These are phyloP conservation scores for Colletotrichum somersetense DNA, from an alignment of 2,329 filamentous ascomycete genomes.

Conservation along the genomic window DNA sequence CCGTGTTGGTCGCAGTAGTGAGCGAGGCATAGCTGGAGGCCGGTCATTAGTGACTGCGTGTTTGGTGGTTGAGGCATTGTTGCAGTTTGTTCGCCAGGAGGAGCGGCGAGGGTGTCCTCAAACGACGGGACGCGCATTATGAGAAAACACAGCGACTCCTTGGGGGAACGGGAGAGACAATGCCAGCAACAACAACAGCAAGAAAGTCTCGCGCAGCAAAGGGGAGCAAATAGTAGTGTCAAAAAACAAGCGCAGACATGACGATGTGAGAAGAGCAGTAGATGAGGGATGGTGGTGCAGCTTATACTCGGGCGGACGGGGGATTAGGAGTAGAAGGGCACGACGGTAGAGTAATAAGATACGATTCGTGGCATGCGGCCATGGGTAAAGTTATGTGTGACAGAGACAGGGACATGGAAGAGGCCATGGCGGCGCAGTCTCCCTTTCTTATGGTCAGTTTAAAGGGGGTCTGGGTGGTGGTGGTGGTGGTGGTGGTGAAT, in stretches of 20 bases:
- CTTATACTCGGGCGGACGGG: constrained; percentile 16
- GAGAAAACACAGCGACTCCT: neutral
- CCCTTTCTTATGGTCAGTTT: constrained; percentile 35
- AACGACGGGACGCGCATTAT: constrained; percentile 42
- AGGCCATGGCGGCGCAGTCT: constrained; percentile 39
- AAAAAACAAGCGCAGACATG: constrained; percentile 19
- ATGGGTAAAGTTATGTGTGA: constrained; percentile 31
- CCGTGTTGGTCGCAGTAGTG: constrained; percentile 80
- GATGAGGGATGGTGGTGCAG: constrained; percentile 3
- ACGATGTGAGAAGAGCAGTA: neutral
- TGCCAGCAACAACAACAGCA: neutral
- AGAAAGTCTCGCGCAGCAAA: constrained; percentile 1
- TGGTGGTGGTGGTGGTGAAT: neutral
- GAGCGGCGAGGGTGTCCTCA: constrained; percentile 32
- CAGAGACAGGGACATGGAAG: constrained; percentile 19
- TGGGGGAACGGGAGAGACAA: neutral
- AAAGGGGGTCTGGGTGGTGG: constrained; percentile 30
- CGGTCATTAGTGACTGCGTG: constrained; percentile 42
- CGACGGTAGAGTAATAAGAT: constrained; percentile 3
- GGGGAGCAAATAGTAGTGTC: neutral
- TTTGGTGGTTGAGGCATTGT: constrained; percentile 37
- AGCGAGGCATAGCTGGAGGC: constrained; percentile 74
- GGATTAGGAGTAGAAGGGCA: neutral
- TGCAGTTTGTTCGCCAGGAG: constrained; percentile 19
- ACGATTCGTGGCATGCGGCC: constrained; percentile 34